These are phyloP conservation scores for Neoboletus magnificus DNA, from an alignment of 768 basidiomycete genomes.

Conservation along the genomic window DNA sequence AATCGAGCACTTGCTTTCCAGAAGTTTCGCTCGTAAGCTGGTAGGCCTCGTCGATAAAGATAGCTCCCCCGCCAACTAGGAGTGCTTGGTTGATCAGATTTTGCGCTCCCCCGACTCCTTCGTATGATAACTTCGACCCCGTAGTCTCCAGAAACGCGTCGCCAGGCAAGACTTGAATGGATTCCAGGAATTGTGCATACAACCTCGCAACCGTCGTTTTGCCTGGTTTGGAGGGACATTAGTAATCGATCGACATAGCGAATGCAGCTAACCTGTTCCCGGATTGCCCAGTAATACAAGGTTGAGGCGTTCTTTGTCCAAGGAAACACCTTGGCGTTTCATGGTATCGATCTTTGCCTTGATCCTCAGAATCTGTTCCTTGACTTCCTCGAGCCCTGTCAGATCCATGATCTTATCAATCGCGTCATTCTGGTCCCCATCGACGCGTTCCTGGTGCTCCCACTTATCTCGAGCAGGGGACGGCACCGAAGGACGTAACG, in stretches of 20 bases:
- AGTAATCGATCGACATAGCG: background rate
- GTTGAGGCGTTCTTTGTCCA: slow-evolving; percentile 58
- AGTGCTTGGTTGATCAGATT: slow-evolving; percentile 41
- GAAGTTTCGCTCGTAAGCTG: slow-evolving; percentile 49
- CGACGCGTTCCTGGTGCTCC: slow-evolving; percentile 40
- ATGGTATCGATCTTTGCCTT: slow-evolving; percentile 49
- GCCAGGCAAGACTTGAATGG: slow-evolving; percentile 51
- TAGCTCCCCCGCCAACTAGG: slow-evolving; percentile 55
- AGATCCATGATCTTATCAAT: slow-evolving; percentile 67
- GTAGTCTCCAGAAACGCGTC: slow-evolving; percentile 58
- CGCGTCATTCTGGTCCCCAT: slow-evolving; percentile 47
- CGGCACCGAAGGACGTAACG: slow-evolving; percentile 5
- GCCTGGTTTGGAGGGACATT: background rate
- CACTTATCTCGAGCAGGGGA: slow-evolving; percentile 15
- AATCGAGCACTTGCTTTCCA: slow-evolving; percentile 63
- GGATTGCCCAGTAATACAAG: slow-evolving; percentile 64
- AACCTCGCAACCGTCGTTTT: slow-evolving; percentile 41
- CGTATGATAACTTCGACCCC: slow-evolving; percentile 54
- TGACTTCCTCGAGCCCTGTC: slow-evolving; percentile 65
- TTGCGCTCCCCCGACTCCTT: slow-evolving; percentile 43
- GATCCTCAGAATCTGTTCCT: slow-evolving; percentile 52
- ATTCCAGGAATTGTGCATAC: slow-evolving; percentile 61
- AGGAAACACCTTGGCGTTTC: slow-evolving; percentile 46
- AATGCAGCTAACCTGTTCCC: slow-evolving; percentile 68
- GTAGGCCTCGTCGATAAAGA: slow-evolving; percentile 74